These are phyloP conservation scores for Maudiozyma serrabonitensis DNA, from an alignment of 805 yeast genomes.

Conservation along the genomic window DNA sequence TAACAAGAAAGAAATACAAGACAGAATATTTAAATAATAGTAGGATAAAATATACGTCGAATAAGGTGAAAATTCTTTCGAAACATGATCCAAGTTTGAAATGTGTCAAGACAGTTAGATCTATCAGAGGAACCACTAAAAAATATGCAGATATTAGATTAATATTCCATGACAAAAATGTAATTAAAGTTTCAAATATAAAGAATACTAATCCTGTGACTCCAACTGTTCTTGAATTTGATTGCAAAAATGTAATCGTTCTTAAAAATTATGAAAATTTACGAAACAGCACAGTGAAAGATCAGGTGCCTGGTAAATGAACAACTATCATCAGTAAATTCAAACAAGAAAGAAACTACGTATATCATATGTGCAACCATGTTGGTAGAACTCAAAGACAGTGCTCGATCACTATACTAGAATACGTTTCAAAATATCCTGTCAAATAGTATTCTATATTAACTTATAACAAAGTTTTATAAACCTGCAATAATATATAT, in stretches of 20 bases:
- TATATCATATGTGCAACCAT: too few relatives aligned
- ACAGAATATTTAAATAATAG: slow-evolving; percentile 13
- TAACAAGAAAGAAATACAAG: slow-evolving; percentile 22
- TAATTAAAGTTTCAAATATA: slow-evolving; percentile 14
- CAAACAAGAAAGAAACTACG: too few relatives aligned
- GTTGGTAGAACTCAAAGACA: too few relatives aligned
- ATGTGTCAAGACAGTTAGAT: slow-evolving; percentile 19
- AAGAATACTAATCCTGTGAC: neutral
- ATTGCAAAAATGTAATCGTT: slow-evolving; percentile 11
- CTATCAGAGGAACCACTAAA: slow-evolving; percentile 15
- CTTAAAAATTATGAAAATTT: slow-evolving; percentile 1
- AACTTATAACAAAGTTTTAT: too few relatives aligned
- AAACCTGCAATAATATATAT: too few relatives aligned
- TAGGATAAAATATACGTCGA: neutral
- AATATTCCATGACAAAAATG: slow-evolving; percentile 21
- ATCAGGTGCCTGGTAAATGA: too few relatives aligned
- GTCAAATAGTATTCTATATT: too few relatives aligned
- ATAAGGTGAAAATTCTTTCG: neutral
- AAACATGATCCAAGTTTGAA: slow-evolving; percentile 1
- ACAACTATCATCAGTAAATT: too few relatives aligned
- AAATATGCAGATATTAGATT: slow-evolving; percentile 25
- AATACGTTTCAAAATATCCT: too few relatives aligned
- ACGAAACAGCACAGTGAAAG: too few relatives aligned
- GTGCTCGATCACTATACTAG: too few relatives aligned
- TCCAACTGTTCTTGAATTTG: slow-evolving; percentile 14